Evolutionary conservation across 345 rosid genomes (phyloP), one percentile per base, ranked within the genome.

Genomic region (Bruguiera gymnorhiza): DNA sequence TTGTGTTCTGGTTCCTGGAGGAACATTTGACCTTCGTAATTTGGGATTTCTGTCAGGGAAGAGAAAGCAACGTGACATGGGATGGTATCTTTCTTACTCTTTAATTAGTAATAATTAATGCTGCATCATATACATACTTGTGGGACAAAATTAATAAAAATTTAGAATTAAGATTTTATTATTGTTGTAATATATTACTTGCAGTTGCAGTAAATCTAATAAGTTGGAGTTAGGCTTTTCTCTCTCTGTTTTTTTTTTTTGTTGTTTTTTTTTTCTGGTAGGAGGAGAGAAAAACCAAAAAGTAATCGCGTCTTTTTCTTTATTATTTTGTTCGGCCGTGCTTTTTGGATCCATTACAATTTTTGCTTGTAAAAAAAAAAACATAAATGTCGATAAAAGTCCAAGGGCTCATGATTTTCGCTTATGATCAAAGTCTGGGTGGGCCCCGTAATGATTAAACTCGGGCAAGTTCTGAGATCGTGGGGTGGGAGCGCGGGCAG

Each of bases 351-450:
- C 79, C 79, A 68, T 71, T 79, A 50, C 36, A 20, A 43, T 39
- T 62, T 32, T 50, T 19, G 11, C 54, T 18, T 62, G 20, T 3
- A 43, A 52, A 32, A 16, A 50, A 36, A 39, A 26, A 23, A 21
- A 24, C 24, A 27, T 27, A 5, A 23, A 37, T 23, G 51, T 23
- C 4, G 20, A 13, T 70, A 34, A 24, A 70, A 73, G 85, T 76
- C 86, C 11, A 66, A 62, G 79, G 57, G 65, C 60, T 81, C 69
- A 87, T 87, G 87, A 87, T 89, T 84, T 76, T 82, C 81, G 86
- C 89, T 84, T 89, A 34, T 59, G 83, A 78, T 69, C 73, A 82
- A 86, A 85, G 91, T 78, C 86, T 79, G n/a, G 30, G 73, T 73
- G 85, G 94, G 87, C 30, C 77, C 79, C 37, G 76, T 65, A 74